Evolutionary conservation across 805 yeast genomes (phyloP).

Genomic region (Metschnikowia hibisci): DNA sequence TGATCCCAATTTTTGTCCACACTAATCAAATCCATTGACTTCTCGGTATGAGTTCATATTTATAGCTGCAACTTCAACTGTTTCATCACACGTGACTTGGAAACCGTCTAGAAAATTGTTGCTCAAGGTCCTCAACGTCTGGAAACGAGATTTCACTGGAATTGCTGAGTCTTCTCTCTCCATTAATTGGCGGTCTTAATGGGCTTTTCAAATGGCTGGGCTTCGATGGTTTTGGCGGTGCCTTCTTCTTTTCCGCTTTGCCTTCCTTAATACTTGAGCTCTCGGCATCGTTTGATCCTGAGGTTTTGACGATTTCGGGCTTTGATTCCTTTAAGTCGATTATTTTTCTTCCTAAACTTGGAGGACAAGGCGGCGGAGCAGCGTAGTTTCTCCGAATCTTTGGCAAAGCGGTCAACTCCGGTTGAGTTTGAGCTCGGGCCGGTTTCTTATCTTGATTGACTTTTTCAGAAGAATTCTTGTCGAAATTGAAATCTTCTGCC

Average conservation of each 20-base stretch:
- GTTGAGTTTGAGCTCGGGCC: background rate
- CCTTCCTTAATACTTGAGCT: background rate
- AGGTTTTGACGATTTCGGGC: background rate
- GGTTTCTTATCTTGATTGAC: background rate
- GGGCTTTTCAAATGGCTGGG: conserved; percentile 46
- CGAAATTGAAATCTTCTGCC: conserved; percentile 7
- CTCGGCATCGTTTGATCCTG: background rate
- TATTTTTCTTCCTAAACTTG: conserved; percentile 10
- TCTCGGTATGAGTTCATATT: too few relatives aligned
- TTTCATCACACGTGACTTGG: conserved; percentile 57
- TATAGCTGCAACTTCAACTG: too few relatives aligned
- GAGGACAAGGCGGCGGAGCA: conserved; percentile 39
- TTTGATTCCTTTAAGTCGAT: background rate
- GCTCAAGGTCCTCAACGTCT: conserved; percentile 58
- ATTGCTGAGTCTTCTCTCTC: conserved; percentile 27
- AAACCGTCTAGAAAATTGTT: conserved; percentile 52
- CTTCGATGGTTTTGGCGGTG: conserved; percentile 64
- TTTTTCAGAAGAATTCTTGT: background rate
- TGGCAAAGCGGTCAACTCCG: background rate
- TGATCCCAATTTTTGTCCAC: too few relatives aligned
- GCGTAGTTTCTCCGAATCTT: background rate
- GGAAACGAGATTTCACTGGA: conserved; percentile 43
- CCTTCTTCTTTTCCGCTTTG: conserved; percentile 23
- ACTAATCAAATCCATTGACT: too few relatives aligned
- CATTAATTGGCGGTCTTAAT: background rate